These are phyloP conservation scores for Mortierella alpina DNA, from an alignment of 192 early-diverging fungal genomes.

Conservation along the genomic window DNA sequence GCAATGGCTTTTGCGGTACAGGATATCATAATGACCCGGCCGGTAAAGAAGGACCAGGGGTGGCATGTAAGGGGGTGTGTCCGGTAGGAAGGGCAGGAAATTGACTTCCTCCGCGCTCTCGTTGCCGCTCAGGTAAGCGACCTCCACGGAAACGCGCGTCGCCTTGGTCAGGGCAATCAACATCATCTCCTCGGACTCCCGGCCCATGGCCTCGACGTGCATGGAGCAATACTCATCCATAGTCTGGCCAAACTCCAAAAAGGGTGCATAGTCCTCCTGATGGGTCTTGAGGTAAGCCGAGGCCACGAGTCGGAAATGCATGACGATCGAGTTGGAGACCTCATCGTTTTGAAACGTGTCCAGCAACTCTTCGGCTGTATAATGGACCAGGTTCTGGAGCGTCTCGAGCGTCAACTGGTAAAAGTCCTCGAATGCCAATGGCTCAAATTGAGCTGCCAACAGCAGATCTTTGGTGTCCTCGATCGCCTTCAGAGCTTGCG, in stretches of 20 bases:
- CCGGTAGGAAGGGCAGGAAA: slow-evolving; percentile 80
- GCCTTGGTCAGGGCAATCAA: slow-evolving; percentile 80
- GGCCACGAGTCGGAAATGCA: slow-evolving; percentile 65
- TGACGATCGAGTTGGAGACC: slow-evolving; percentile 68
- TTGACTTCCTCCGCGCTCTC: slow-evolving; percentile 65
- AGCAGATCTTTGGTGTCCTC: slow-evolving; percentile 56
- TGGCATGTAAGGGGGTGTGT: slow-evolving; percentile 53
- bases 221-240: slow-evolving; percentile 67
- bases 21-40: slow-evolving; percentile 82
- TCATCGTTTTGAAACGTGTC: slow-evolving; percentile 65
- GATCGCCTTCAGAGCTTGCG: slow-evolving; percentile 43
- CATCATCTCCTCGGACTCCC: slow-evolving; percentile 85
- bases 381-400: slow-evolving; percentile 39
- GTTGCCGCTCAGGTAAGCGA: slow-evolving; percentile 77
- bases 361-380: slow-evolving; percentile 52
- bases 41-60: slow-evolving; percentile 63
- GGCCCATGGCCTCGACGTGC: slow-evolving; percentile 68
- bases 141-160: slow-evolving; percentile 69
- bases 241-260: slow-evolving; percentile 63
- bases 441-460: slow-evolving; percentile 57
- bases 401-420: slow-evolving; percentile 61
- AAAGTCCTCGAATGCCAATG: slow-evolving; percentile 65
- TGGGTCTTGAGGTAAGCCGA: slow-evolving; percentile 68
- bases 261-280: slow-evolving; percentile 67
- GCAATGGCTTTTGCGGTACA: slow-evolving; percentile 66